These are phyloP conservation scores for Colletotrichum kahawae DNA, from an alignment of 2,329 filamentous ascomycete species.

Conservation along the genomic window DNA sequence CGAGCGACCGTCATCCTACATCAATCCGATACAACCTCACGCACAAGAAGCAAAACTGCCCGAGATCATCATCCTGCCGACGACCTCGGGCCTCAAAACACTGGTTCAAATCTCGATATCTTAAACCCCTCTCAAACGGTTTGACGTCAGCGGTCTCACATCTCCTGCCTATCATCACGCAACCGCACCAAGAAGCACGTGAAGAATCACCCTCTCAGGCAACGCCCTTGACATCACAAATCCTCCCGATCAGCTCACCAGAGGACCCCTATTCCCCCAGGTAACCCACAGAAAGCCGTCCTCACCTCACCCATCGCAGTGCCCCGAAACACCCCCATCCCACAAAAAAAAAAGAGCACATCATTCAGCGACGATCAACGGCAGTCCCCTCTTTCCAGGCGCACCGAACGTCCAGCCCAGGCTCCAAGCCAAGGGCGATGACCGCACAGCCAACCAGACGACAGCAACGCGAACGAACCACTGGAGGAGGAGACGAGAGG, in stretches of 20 bases:
- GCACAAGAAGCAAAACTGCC: not conserved
- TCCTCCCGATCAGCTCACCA: not conserved
- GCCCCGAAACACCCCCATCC: not conserved
- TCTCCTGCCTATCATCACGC: not conserved
- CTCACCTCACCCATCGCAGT: not conserved
- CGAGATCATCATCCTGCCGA: not conserved
- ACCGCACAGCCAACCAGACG: not conserved
- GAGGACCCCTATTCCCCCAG: not conserved
- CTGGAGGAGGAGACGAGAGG: not conserved
- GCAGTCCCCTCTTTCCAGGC: not conserved
- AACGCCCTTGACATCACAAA: not conserved
- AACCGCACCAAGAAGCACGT: not conserved
- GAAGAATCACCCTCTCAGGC: not conserved
- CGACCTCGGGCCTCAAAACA: not conserved
- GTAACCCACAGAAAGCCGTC: not conserved
- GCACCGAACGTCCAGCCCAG: not conserved
- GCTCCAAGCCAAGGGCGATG: not conserved
- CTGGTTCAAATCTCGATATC: not conserved
- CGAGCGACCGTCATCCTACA: not conserved
- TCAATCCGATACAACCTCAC: not conserved
- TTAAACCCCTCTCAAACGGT: not conserved
- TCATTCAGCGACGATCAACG: not conserved
- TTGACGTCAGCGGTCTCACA: not conserved
- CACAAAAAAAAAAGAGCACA: not conserved
- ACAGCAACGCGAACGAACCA: not conserved